phyloP scores from a whole-genome alignment of 768 basidiomycete genomes.

The Gyrodon lividus region DNA sequence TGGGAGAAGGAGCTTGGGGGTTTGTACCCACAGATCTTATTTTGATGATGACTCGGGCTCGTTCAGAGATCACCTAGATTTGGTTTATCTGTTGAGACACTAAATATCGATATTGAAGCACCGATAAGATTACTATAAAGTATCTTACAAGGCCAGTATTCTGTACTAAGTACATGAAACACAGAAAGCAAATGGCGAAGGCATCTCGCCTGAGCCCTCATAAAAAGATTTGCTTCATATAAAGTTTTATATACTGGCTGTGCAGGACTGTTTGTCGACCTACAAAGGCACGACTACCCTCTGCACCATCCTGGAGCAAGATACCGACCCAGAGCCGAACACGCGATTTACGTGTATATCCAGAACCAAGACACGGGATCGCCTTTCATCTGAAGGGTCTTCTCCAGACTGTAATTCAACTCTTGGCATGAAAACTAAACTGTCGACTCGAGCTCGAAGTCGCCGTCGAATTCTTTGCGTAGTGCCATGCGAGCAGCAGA shows the following conservation, averaged over 20 bases:
- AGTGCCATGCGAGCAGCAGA: slow-evolving; percentile 33
- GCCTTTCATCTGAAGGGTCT: neutral
- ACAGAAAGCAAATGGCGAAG: neutral
- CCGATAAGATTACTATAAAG: too few relatives aligned
- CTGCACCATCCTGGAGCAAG: neutral
- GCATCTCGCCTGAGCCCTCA: too few relatives aligned
- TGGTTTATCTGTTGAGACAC: slow-evolving; percentile 1
- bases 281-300: neutral
- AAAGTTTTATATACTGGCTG: neutral
- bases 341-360: neutral
- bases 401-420: neutral
- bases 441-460: slow-evolving; percentile 27
- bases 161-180: neutral
- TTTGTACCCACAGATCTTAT: neutral
- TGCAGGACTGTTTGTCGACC: slow-evolving; percentile 1
- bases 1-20: neutral
- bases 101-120: too few relatives aligned
- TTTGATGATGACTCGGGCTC: slow-evolving; percentile 12
- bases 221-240: too few relatives aligned
- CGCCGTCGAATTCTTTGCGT: slow-evolving; percentile 40
- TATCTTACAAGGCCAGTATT: too few relatives aligned
- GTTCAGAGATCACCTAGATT: slow-evolving; percentile 7
- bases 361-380: neutral
- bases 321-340: slow-evolving; percentile 1
- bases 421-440: slow-evolving; percentile 10